A percentile compares a stretch with the other conserved stretches of the same genome.
Conservation (phyloP, 2,329 filamentous ascomycete genomes). For the Exophiala xenobiotica region DNA sequence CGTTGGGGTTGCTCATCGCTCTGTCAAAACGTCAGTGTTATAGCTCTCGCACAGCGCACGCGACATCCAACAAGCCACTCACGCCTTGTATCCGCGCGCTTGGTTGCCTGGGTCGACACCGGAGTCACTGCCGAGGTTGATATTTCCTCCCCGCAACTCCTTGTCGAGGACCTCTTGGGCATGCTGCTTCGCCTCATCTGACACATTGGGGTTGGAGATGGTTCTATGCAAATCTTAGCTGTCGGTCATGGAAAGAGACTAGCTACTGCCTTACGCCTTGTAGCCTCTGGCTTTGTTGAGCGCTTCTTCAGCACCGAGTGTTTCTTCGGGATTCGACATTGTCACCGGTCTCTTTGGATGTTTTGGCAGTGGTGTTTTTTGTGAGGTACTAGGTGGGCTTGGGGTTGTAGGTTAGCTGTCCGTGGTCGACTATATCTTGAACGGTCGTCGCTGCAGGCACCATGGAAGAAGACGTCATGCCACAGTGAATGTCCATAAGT, state of each 20-base stretch:
- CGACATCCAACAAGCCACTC: constrained; percentile 7
- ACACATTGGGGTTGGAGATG: constrained; percentile 29
- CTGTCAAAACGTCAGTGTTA: constrained; percentile 18
- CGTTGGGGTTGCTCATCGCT: constrained; percentile 23
- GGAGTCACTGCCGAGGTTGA: not conserved
- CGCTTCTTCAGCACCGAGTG: constrained; percentile 5
- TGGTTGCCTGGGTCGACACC: constrained; percentile 22
- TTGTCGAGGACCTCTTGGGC: constrained; percentile 31
- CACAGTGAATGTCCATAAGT: no score
- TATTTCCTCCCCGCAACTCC: constrained; percentile 21
- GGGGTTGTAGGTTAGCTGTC: no score
- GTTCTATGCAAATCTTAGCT: constrained; percentile 6
- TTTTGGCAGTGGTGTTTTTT: no score
- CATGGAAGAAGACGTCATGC: no score
- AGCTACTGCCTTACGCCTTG: constrained; percentile 11
- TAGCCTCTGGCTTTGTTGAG: constrained; percentile 14
- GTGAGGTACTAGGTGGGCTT: no score
- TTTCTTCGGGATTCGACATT: not conserved
- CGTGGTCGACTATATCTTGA: no score
- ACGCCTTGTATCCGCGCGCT: constrained; percentile 28
- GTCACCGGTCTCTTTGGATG: no score
- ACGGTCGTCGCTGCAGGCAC: no score
- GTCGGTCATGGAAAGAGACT: not conserved
- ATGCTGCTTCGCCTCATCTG: constrained; percentile 31
- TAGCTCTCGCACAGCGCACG: not conserved